Evolutionary conservation across 2,329 filamentous ascomycete species (phyloP), one percentile per base, ranked within the genome.

Genomic region (Magnaporthales sp.): DNA sequence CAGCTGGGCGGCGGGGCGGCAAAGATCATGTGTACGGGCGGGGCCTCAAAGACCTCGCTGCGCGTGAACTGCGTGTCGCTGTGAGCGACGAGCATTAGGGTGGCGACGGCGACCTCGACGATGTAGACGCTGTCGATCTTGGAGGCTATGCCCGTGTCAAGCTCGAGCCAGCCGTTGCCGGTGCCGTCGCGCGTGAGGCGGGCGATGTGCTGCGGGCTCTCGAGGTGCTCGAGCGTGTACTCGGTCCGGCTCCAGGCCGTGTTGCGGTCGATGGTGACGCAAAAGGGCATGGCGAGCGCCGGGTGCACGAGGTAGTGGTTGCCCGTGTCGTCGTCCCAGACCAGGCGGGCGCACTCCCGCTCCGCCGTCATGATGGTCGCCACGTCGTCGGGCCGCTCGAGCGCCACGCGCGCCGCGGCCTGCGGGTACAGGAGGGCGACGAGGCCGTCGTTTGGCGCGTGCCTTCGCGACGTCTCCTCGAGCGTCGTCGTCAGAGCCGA

Each of bases 351-450:
- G 70, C 86, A 88, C 76, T 92, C 89, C 32, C 84, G 82, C 73
- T 90, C 86, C 0, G 89, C 89, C 38, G 88, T 84, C 67, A 82
- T 81, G 4, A 88, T 81, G 10, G 89, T 83, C 0, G 83, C 80
- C 2, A 83, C 80, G 72, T 90, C 86, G 60, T 84, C 80, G 2
- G 88, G 78, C 29, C 83, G 81, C 67, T 89, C 86, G 1, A 88
- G 78, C 1, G 86, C 89, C 75, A 88, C 83, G 61, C 84, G 85
- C 0, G 88, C 85, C 13, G 88, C 88, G 0, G 87, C 85, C 1
- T 80, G 78, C 1, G 91, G 90, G 77, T 91, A 91, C 15, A 91
- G 82, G 0, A 89, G 80, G 1, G 90, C 89, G 6, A 93, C 83
- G 0, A 89, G 81, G 0, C 87, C 87, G 72, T 89, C 86, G 58